phyloP scores from a whole-genome alignment of 805 yeast species.

The Nematodospora valgi region DNA sequence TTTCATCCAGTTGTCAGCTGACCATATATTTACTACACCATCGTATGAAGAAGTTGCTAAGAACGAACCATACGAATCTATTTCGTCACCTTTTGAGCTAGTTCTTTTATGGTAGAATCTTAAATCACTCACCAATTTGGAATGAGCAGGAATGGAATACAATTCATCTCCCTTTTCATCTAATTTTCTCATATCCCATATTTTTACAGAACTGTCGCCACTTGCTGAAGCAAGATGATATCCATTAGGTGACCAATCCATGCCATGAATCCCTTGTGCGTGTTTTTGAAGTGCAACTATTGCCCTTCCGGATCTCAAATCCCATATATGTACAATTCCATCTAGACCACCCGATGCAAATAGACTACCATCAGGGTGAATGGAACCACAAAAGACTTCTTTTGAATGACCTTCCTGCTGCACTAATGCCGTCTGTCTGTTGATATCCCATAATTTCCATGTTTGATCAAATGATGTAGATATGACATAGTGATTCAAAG shows the following conservation, averaged over 20 bases:
- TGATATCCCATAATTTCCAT: constrained; percentile 85
- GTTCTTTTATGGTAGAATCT: constrained; percentile 40
- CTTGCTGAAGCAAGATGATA: constrained; percentile 76
- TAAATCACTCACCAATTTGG: constrained; percentile 64
- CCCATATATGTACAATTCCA: constrained; percentile 76
- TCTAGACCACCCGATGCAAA: constrained; percentile 78
- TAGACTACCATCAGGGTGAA: constrained; percentile 78
- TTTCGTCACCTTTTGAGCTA: constrained; percentile 4
- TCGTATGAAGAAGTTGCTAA: constrained; percentile 71
- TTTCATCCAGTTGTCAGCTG: constrained; percentile 67
- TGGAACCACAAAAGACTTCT: constrained; percentile 58
- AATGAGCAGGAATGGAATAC: constrained; percentile 69
- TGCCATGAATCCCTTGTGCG: constrained; percentile 61
- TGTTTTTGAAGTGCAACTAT: constrained; percentile 64
- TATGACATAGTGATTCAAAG: constrained; percentile 51
- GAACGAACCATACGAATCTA: constrained; percentile 34
- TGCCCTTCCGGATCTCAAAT: constrained; percentile 70
- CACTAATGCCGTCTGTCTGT: constrained; percentile 37
- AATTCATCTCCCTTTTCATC: constrained; percentile 28
- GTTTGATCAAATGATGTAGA: constrained; percentile 81
- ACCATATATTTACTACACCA: constrained; percentile 55
- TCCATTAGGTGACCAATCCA: constrained; percentile 78
- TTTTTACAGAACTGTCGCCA: constrained; percentile 72
- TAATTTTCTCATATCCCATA: constrained; percentile 77
- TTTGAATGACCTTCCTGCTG: constrained; percentile 86